Conservation (phyloP, 805 yeast species). For the Vanderwaltozyma yarrowii region DNA sequence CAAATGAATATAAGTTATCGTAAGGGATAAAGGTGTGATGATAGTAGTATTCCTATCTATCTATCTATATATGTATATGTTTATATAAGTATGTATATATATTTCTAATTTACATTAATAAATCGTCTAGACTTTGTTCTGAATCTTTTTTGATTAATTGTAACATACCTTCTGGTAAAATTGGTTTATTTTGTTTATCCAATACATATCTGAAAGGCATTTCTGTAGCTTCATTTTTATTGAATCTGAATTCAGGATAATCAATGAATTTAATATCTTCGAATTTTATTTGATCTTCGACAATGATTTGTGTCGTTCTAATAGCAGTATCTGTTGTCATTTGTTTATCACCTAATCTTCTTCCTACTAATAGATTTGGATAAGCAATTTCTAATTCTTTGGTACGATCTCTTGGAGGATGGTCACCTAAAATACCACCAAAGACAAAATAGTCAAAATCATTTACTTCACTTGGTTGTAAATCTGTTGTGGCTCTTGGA, state of each 20-base stretch:
- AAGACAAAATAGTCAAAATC: constrained; percentile 82
- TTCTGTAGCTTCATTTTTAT: constrained; percentile 83
- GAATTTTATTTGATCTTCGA: constrained; percentile 47
- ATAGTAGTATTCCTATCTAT: too few relatives aligned
- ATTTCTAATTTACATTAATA: constrained; percentile 26
- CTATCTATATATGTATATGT: too few relatives aligned
- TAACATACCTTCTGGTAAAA: constrained; percentile 87
- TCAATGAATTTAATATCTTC: constrained; percentile 78
- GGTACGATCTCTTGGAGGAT: constrained; percentile 86
- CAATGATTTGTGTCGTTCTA: constrained; percentile 75
- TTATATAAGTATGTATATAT: too few relatives aligned
- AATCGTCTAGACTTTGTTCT: constrained; percentile 70
- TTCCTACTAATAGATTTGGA: constrained; percentile 61
- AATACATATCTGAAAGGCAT: constrained; percentile 94
- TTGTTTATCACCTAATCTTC: constrained; percentile 78
- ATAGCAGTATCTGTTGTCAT: constrained; percentile 98
- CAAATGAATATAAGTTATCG: too few relatives aligned
- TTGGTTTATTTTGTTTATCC: constrained; percentile 55
- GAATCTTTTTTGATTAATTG: constrained; percentile 77
- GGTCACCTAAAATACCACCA: constrained; percentile 94
- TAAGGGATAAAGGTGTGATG: too few relatives aligned
- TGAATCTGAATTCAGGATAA: constrained; percentile 87
- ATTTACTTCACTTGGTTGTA: constrained; percentile 56
- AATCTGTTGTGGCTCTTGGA: constrained; percentile 71
- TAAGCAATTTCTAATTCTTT: constrained; percentile 72